Evolutionary conservation across 192 early-diverging fungal species (phyloP).

Genomic region (Mortierella hygrophila): DNA sequence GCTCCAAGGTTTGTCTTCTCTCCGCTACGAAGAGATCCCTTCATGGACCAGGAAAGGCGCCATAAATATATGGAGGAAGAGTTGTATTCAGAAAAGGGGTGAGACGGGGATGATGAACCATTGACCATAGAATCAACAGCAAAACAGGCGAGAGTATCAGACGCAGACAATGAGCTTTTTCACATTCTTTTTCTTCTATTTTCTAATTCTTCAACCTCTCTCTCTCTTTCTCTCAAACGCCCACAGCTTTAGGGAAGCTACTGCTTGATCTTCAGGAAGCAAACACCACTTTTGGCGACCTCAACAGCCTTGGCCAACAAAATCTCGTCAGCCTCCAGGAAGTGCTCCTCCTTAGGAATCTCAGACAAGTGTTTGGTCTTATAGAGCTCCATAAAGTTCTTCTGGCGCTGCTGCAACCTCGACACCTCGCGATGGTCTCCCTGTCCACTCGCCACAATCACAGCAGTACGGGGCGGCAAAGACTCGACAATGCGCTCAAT

Average conservation of each 20-base stretch:
- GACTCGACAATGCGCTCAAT: constrained; percentile 41
- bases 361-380: constrained; percentile 31
- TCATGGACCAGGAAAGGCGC: neutral
- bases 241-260: neutral
- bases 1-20: neutral
- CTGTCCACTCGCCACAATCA: constrained; percentile 59
- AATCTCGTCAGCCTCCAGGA: constrained; percentile 35
- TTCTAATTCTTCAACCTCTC: neutral
- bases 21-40: neutral
- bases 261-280: constrained; percentile 38
- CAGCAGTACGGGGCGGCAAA: constrained; percentile 48
- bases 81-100: neutral
- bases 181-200: neutral
- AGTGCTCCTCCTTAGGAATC: constrained; percentile 46
- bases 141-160: neutral
- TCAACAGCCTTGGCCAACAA: constrained; percentile 36
- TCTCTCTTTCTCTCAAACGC: neutral
- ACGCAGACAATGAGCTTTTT: neutral
- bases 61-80: neutral
- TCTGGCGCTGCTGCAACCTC: constrained; percentile 50
- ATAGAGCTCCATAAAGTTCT: constrained; percentile 34
- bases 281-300: constrained; percentile 44
- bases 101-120: neutral
- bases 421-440: constrained; percentile 53
- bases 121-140: neutral